These are phyloP conservation scores for Cladosporium sp. DNA, from an alignment of 2,329 filamentous ascomycete genomes.

Conservation along the genomic window DNA sequence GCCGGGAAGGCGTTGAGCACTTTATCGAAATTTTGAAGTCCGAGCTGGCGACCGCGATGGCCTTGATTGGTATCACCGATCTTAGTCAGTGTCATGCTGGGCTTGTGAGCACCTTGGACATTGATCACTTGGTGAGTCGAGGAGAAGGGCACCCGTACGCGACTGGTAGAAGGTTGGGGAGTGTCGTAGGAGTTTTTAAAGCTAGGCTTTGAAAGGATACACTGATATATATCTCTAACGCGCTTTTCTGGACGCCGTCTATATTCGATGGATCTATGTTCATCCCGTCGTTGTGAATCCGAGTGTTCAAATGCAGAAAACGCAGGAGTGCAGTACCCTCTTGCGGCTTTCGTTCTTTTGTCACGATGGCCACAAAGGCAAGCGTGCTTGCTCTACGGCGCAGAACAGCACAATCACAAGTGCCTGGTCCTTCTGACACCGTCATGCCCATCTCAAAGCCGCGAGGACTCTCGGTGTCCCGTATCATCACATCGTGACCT, in stretches of 20 bases:
- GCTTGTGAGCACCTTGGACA: constrained; percentile 54
- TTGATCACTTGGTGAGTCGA: constrained; percentile 51
- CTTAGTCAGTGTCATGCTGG: constrained; percentile 61
- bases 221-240: not conserved
- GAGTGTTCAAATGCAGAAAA: not conserved
- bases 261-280: not conserved
- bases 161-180: constrained; percentile 24
- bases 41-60: constrained; percentile 66
- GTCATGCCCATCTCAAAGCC: not conserved
- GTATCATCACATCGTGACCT: not conserved
- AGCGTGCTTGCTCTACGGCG: not conserved
- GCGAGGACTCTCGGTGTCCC: not conserved
- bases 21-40: constrained; percentile 34
- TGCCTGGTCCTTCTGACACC: not conserved
- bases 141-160: constrained; percentile 30
- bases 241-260: not conserved
- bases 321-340: not conserved
- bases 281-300: not conserved
- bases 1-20: constrained; percentile 54
- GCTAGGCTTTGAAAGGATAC: constrained; percentile 16
- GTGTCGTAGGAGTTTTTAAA: not conserved
- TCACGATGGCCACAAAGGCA: not conserved
- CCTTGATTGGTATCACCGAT: constrained; percentile 61
- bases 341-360: not conserved
- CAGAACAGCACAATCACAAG: not conserved